Percentiles rank a stretch among this genome's conserved stretches.
These are phyloP conservation scores for Sideroxylon spinosum DNA, from an alignment of 179 eudicot genomes.

Conservation along the genomic window DNA sequence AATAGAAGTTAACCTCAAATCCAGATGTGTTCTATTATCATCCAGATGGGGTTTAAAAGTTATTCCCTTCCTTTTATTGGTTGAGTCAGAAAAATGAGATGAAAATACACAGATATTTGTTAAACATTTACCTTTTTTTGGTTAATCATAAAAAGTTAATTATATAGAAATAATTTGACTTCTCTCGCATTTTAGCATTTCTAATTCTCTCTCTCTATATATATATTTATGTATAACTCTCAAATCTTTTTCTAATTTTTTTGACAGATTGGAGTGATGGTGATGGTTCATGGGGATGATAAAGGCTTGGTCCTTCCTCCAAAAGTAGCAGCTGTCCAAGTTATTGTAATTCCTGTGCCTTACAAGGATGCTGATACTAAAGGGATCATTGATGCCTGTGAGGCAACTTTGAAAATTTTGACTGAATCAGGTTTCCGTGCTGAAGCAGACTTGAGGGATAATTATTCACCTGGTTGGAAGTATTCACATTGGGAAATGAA, in stretches of 20 bases:
- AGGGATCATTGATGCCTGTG: slow-evolving; percentile 70
- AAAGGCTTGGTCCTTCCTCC: slow-evolving; percentile 94
- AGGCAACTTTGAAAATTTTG: slow-evolving; percentile 33
- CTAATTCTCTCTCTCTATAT: too few species aligned
- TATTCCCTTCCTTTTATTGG: too few species aligned
- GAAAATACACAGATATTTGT: too few species aligned
- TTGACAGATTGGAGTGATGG: slow-evolving; percentile 98
- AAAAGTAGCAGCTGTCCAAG: slow-evolving; percentile 82
- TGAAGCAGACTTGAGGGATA: slow-evolving; percentile 84
- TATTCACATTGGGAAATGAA: slow-evolving; percentile 99
- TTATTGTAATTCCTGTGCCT: slow-evolving; percentile 87
- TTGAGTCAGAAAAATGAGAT: too few species aligned
- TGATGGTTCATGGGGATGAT: slow-evolving; percentile 97
- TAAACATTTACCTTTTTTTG: too few species aligned
- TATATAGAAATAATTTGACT: too few species aligned
- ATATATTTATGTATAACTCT: too few species aligned
- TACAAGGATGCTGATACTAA: slow-evolving; percentile 79
- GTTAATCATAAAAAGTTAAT: too few species aligned
- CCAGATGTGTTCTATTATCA: too few species aligned
- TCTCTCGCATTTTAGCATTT: too few species aligned
- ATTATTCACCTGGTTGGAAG: slow-evolving; percentile 99
- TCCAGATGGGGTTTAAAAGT: too few species aligned
- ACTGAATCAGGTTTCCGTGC: slow-evolving; percentile 70
- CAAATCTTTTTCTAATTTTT: background rate
- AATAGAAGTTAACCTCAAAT: too few species aligned